Evolutionary conservation across 805 yeast genomes (phyloP), one percentile per base, ranked within the genome.

Genomic region (Yarrowia sp.): DNA sequence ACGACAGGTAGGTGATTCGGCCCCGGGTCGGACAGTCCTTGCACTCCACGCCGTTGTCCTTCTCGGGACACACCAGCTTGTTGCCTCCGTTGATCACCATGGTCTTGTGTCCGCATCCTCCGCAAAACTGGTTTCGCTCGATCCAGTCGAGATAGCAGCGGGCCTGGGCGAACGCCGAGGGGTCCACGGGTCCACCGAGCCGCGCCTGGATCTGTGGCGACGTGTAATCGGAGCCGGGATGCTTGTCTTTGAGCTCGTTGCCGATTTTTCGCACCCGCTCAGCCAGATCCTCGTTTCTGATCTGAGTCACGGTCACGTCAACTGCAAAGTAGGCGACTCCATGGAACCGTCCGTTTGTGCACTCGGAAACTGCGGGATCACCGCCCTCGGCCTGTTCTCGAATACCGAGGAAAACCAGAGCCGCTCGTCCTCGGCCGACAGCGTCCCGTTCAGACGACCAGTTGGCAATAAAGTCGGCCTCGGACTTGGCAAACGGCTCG

Each of bases 61-160:
- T 71, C n/a, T 75, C 75, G 43, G 75, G 85, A 71, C 78, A 81
- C 50, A 63, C 74, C 68, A 69, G 78, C 73, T 74, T 85, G 74
- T 72, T 78, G 46, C 74, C 86, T 70, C 74, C 86, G 71, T 73
- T 77, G 69, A 68, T 82, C 70, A 73, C 79, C 76, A 80, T 73
- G 33, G 74, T 77, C 39, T 72, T 74, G 12, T 70, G 63, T 13
- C 97, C 98, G 79, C 98, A 94, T 0, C 95, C 94, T 8, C 94
- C 93, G 75, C 98, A 94, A 77, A 83, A 89, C 68, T 82, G 81
- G 73, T 89, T 90, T 65, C 91, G 85, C 66, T 79, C 76, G 56
- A 90, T 80, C 97, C 98, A 94, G 76, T 93, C 97, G 66, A 92
- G 74, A 74, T 87, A 90, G 87, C 90, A 91, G 69, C 88, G 86